These are phyloP conservation scores for Sporothrix globosa DNA, from an alignment of 2,329 filamentous ascomycete species.

Conservation along the genomic window DNA sequence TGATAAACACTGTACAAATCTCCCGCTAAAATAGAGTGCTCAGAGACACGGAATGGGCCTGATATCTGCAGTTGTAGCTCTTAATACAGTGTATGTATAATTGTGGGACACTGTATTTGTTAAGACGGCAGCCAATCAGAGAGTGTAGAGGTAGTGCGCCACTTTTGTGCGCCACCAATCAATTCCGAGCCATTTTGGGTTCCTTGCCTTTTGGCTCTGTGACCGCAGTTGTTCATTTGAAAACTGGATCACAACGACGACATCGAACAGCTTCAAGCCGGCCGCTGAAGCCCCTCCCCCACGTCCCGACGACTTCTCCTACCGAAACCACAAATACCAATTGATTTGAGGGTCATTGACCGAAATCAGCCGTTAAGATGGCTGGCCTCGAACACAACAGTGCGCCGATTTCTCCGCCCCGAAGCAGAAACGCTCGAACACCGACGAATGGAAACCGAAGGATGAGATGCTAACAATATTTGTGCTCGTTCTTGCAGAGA, in stretches of 20 bases:
- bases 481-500: slow-evolving; percentile 42
- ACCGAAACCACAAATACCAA: background rate
- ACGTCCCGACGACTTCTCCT: background rate
- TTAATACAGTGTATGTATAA: background rate
- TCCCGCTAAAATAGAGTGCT: background rate
- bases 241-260: slow-evolving; percentile 4
- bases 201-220: background rate
- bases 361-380: slow-evolving; percentile 45
- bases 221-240: slow-evolving; percentile 16
- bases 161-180: slow-evolving; percentile 34
- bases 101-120: background rate
- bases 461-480: slow-evolving; percentile 9
- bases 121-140: slow-evolving; percentile 21
- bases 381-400: slow-evolving; percentile 51
- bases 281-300: background rate
- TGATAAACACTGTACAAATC: background rate
- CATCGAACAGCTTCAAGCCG: background rate
- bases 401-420: slow-evolving; percentile 38
- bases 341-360: slow-evolving; percentile 25
- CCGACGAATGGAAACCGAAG: background rate
- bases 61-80: background rate
- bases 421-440: background rate
- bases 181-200: slow-evolving; percentile 34
- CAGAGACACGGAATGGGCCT: background rate
- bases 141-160: background rate